Percentiles rank a stretch among this genome's conserved stretches.
Conservation (phyloP, 352 stramenopile species). For the Phytopythium delawarense region DNA sequence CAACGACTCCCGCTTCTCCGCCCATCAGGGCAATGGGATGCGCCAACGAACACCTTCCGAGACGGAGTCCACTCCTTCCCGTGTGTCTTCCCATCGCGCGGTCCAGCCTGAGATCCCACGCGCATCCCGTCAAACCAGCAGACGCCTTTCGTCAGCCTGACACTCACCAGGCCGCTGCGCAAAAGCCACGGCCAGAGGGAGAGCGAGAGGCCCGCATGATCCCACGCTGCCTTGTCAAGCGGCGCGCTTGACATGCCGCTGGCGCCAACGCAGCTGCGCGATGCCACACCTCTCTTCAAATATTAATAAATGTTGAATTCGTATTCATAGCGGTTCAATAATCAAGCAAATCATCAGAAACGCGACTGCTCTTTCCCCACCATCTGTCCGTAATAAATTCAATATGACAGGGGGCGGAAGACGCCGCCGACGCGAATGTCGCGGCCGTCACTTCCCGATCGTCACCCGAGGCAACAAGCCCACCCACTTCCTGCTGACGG, state of each 20-base stretch:
- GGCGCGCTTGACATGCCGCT: neutral
- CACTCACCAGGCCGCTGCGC: no score
- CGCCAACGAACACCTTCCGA: no score
- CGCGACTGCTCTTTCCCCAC: neutral
- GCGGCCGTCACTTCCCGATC: neutral
- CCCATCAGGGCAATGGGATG: no score
- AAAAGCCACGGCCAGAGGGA: no score
- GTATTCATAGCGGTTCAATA: neutral
- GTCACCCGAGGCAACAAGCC: neutral
- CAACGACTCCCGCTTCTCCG: no score
- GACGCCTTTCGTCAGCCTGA: no score
- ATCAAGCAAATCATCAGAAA: neutral
- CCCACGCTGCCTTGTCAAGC: neutral
- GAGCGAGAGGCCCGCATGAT: no score
- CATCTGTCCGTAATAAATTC: neutral
- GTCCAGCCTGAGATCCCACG: no score
- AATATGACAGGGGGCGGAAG: neutral
- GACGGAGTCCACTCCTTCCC: no score
- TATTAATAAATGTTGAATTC: neutral
- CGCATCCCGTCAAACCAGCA: no score
- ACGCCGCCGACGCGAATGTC: no score
- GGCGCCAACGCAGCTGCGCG: neutral
- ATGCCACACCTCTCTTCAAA: conserved; percentile 1
- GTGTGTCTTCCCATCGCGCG: no score
- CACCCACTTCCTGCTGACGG: neutral